Evolutionary conservation across 2,329 filamentous ascomycete species (phyloP).

Genomic region (Aspergillus chevalieri): DNA sequence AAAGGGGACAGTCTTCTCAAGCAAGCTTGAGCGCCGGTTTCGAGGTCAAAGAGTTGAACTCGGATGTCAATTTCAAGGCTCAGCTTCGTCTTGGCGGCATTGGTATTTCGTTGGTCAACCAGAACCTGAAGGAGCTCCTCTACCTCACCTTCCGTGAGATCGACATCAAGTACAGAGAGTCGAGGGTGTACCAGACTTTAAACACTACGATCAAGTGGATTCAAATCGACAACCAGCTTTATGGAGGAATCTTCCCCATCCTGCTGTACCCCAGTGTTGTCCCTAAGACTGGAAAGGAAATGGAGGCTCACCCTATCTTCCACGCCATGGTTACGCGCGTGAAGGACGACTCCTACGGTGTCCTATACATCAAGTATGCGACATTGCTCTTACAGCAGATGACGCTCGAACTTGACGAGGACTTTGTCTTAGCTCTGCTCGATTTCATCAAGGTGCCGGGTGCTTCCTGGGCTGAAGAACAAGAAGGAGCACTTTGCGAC

Average conservation of each 20-base stretch:
- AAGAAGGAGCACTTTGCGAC: conserved; percentile 81
- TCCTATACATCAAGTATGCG: conserved; percentile 97
- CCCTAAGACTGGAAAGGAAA: conserved; percentile 91
- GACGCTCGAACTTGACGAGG: conserved; percentile 95
- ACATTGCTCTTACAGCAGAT: conserved; percentile 92
- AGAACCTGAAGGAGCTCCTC: conserved; percentile 82
- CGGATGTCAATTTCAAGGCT: conserved; percentile 79
- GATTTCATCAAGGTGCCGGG: conserved; percentile 93
- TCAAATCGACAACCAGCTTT: conserved; percentile 96
- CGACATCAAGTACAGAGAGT: conserved; percentile 85
- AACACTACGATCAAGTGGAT: conserved; percentile 96
- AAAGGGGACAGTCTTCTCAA: conserved; percentile 50
- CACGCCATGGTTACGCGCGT: conserved; percentile 87
- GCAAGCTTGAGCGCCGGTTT: conserved; percentile 64
- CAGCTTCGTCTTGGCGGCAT: conserved; percentile 84
- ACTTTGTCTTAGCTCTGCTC: conserved; percentile 92
- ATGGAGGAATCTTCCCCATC: conserved; percentile 96
- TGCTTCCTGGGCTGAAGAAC: conserved; percentile 76
- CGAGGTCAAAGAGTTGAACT: conserved; percentile 89
- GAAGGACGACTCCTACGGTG: conserved; percentile 97
- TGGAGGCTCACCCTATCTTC: conserved; percentile 91
- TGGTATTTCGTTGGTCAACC: conserved; percentile 88
- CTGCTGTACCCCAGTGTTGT: conserved; percentile 96
- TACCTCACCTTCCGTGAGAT: conserved; percentile 92
- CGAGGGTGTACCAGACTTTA: conserved; percentile 85